Evolutionary conservation across 768 basidiomycete species (phyloP).

Genomic region (Mycena filopes): DNA sequence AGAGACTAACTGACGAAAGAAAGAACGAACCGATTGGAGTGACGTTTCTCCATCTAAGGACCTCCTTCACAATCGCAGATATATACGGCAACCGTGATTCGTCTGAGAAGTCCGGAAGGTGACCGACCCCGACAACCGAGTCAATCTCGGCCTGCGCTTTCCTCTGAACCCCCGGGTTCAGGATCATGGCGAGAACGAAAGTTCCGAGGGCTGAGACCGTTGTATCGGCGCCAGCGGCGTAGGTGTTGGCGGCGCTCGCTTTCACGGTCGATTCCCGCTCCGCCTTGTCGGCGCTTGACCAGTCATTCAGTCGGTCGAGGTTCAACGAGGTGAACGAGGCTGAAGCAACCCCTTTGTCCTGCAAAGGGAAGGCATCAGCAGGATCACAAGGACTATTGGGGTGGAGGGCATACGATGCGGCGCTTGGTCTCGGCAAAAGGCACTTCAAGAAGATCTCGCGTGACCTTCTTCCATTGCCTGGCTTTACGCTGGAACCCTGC

Average conservation of each 20-base stretch:
- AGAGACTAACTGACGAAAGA: too few species aligned
- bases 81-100: background rate
- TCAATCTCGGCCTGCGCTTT: conserved; percentile 51
- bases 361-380: too few species aligned
- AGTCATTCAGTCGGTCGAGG: too few species aligned
- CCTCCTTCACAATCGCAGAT: conserved; percentile 3
- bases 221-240: conserved; percentile 46
- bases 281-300: background rate
- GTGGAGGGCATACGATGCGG: background rate
- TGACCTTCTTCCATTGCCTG: background rate
- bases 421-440: conserved; percentile 19
- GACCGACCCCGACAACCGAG: background rate
- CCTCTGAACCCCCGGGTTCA: conserved; percentile 48
- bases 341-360: too few species aligned
- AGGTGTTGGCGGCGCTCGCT: background rate
- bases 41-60: conserved; percentile 8
- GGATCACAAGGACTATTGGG: background rate
- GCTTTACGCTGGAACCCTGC: conserved; percentile 10
- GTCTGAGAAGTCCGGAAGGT: background rate
- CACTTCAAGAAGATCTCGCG: background rate
- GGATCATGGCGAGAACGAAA: conserved; percentile 49
- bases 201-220: conserved; percentile 46
- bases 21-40: background rate
- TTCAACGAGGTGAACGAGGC: too few species aligned
- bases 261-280: conserved; percentile 3